A percentile compares a stretch with the other conserved stretches of the same genome.
phyloP scores from a whole-genome alignment of 768 basidiomycete genomes.

The Piloderma croceum region DNA sequence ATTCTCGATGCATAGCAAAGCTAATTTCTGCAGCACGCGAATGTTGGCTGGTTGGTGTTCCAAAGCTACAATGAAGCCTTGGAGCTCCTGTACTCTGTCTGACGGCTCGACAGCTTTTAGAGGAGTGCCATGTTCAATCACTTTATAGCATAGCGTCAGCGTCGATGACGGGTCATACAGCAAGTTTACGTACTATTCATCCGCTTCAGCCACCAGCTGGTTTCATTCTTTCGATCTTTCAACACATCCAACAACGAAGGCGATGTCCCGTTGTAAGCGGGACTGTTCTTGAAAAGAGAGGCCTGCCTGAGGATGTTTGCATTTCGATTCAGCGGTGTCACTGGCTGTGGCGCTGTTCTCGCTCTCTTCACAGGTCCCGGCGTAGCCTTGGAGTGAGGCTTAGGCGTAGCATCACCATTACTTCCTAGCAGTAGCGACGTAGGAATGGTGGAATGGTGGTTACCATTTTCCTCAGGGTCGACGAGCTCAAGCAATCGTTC shows the following conservation, averaged over 20 bases:
- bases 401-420: constrained; percentile 29
- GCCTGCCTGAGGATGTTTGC: constrained; percentile 64
- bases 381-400: constrained; percentile 34
- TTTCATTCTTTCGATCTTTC: constrained; percentile 55
- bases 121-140: constrained; percentile 34
- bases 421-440: constrained; percentile 46
- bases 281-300: constrained; percentile 78
- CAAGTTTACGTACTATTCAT: constrained; percentile 50
- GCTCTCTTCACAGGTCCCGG: constrained; percentile 30
- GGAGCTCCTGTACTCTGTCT: constrained; percentile 46
- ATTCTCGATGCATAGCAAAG: constrained; percentile 56
- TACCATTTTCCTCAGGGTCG: constrained; percentile 64
- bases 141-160: constrained; percentile 9
- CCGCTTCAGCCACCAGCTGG: constrained; percentile 81
- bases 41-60: constrained; percentile 48
- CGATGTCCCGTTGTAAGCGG: constrained; percentile 46
- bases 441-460: constrained; percentile 49
- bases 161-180: neutral
- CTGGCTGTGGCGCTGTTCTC: constrained; percentile 37
- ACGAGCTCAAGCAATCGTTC: constrained; percentile 82
- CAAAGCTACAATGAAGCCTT: constrained; percentile 48
- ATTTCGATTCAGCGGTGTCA: constrained; percentile 61
- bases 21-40: constrained; percentile 57
- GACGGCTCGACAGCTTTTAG: constrained; percentile 32
- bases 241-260: constrained; percentile 66